Conservation (phyloP, 805 yeast species). For the Wickerhamiella allomyrinae region DNA sequence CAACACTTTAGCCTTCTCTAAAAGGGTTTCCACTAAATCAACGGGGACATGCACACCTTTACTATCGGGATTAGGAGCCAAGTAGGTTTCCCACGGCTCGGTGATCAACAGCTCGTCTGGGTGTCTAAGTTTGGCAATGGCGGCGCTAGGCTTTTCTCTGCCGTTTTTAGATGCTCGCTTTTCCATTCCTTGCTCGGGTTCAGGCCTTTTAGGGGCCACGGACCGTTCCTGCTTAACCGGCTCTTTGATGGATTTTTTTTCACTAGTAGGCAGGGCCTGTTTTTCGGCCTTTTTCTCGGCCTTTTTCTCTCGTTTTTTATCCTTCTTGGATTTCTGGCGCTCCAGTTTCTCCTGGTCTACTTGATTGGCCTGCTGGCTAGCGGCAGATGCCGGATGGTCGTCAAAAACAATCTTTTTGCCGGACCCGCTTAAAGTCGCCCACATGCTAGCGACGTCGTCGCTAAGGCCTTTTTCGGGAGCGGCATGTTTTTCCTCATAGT, state of each 20-base stretch:
- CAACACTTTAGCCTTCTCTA: slow-evolving; percentile 49
- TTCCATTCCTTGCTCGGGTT: slow-evolving; percentile 9
- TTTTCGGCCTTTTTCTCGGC: slow-evolving; percentile 8
- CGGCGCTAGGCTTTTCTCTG: background rate
- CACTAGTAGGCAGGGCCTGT: too few relatives aligned
- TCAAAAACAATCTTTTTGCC: slow-evolving; percentile 17
- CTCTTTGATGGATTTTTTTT: too few relatives aligned
- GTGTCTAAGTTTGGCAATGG: slow-evolving; percentile 20
- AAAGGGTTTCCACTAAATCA: slow-evolving; percentile 43
- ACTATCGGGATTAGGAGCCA: background rate
- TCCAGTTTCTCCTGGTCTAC: slow-evolving; percentile 14
- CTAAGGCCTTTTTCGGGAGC: slow-evolving; percentile 13
- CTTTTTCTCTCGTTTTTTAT: slow-evolving; percentile 15
- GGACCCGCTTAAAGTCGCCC: slow-evolving; percentile 15
- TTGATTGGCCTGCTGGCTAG: too few relatives aligned
- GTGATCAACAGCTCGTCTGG: slow-evolving; percentile 23
- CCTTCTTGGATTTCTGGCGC: slow-evolving; percentile 12
- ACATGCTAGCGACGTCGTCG: slow-evolving; percentile 17
- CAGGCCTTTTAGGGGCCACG: slow-evolving; percentile 15
- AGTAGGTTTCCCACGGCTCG: slow-evolving; percentile 1
- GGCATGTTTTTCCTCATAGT: slow-evolving; percentile 22
- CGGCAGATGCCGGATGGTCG: slow-evolving; percentile 17
- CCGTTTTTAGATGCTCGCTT: background rate
- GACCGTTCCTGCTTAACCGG: too few relatives aligned
- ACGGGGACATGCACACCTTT: slow-evolving; percentile 16